Evolutionary conservation across 1,284 basidiomycete genomes (phyloP), one percentile per base, ranked within the genome.

Genomic region (Microbotryum intermedium): DNA sequence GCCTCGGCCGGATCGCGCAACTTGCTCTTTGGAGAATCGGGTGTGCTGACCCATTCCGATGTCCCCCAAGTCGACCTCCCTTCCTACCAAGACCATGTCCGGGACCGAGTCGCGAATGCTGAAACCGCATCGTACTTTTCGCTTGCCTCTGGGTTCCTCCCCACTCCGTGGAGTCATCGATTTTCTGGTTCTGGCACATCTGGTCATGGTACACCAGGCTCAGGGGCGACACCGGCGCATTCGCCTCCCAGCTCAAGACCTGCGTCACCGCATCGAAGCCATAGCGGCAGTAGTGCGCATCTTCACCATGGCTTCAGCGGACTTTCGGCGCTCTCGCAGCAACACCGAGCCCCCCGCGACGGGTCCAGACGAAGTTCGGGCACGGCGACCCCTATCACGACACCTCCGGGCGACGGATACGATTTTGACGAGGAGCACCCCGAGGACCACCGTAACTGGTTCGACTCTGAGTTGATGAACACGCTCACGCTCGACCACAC

Each of bases 61-160:
- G 82, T 81, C 26, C 87, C 85, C 51, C 76, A 74, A 48, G 71
- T 81, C 58, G 86, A 90, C 71, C 80, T 92, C 16, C 92, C 89
- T 0, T 88, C 86, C 64, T 95, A 94, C 75, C 82, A 79, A 23
- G 83, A 88, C 54, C 91, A 95, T 74, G 84, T 95, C 13, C 83
- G 88, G 50, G 91, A 95, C 73, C 82, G 91, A 42, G 83, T 95
- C 44, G 89, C 91, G 45, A 86, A 89, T 70, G 84, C 84, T 13
- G 79, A 86, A 71, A 82, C 85, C 29, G 80, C 86, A 1, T 45
- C 43, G 6, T 52, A 63, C 21, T 65, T 58, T 53, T 60, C 61
- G 11, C 57, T 61, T 8, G 49, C 61, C 13, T 47, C 63, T 2
- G 64, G 64, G 16, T 68, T 68, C 49, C 54, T 54, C 9, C 67